These are phyloP conservation scores for Pythium dissimile DNA, from an alignment of 352 stramenopile genomes.

Conservation along the genomic window DNA sequence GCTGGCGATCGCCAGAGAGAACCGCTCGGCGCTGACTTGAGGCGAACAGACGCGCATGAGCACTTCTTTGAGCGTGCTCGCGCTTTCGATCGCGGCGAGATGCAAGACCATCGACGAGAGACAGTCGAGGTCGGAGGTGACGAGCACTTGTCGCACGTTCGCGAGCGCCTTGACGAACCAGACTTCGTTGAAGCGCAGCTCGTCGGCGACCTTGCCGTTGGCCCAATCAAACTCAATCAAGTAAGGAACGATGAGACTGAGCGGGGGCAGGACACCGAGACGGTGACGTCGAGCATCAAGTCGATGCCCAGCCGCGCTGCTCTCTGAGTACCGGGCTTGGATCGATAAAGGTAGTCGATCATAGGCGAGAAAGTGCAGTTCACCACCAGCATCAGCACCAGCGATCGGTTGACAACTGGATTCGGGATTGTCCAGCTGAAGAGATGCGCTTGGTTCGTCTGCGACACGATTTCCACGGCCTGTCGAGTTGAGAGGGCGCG, in stretches of 20 bases:
- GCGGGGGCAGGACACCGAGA: not conserved
- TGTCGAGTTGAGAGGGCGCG: not conserved
- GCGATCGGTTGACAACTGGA: not conserved
- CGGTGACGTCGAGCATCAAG: not conserved
- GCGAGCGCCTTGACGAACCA: not conserved
- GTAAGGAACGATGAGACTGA: not conserved
- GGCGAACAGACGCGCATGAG: not conserved
- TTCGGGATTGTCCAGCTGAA: constrained; percentile 4
- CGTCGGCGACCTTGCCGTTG: not conserved
- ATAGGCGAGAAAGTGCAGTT: constrained; percentile 4
- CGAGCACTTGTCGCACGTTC: not conserved
- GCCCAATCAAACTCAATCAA: not conserved
- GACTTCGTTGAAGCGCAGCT: constrained; percentile 3
- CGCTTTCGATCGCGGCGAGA: not conserved
- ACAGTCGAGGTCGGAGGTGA: constrained; percentile 4
- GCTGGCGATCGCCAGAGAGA: not conserved
- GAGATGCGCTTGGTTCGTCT: constrained; percentile 18
- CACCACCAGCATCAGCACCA: constrained; percentile 1
- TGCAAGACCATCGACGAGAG: constrained; percentile 2
- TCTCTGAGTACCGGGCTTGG: not conserved
- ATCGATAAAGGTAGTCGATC: not conserved
- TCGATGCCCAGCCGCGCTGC: not conserved
- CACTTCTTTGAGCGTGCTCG: constrained; percentile 3
- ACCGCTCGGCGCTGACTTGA: not conserved
- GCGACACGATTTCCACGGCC: not conserved